phyloP scores from a whole-genome alignment of 1,284 basidiomycete genomes.

The Pyrrhoderma noxium region DNA sequence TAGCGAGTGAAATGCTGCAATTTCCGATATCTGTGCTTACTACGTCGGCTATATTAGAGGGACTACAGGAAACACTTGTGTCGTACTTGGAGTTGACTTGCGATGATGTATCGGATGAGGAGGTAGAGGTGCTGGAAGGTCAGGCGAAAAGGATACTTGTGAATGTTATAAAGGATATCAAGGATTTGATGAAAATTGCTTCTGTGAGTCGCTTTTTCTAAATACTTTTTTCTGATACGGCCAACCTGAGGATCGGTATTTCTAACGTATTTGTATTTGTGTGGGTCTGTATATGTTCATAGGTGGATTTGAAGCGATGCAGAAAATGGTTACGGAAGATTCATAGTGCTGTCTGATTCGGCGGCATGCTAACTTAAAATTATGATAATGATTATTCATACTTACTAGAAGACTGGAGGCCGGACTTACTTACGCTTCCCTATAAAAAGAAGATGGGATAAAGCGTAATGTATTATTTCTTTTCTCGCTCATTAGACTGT shows the following conservation, averaged over 20 bases:
- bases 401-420: too few species aligned
- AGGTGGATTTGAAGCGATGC: conserved; percentile 11
- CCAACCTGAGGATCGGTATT: too few species aligned
- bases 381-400: too few species aligned
- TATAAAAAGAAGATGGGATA: too few species aligned
- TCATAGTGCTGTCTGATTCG: neutral
- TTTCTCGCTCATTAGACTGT: too few species aligned
- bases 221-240: too few species aligned
- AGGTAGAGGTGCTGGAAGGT: conserved; percentile 6
- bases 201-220: conserved; percentile 30
- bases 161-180: conserved; percentile 39
- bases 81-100: conserved; percentile 30
- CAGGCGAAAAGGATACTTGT: conserved; percentile 27
- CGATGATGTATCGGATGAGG: conserved; percentile 24
- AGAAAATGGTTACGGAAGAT: conserved; percentile 10
- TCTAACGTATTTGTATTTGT: too few species aligned
- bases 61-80: conserved; percentile 33
- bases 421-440: too few species aligned
- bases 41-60: conserved; percentile 39
- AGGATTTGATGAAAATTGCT: conserved; percentile 34
- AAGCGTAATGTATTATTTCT: too few species aligned
- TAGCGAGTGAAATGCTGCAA: conserved; percentile 44
- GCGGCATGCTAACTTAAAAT: neutral
- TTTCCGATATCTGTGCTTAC: conserved; percentile 48
- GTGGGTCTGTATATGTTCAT: too few species aligned